Percentiles rank a stretch among this genome's conserved stretches.
Conservation (phyloP, 176 grass and related monocot genomes). For the Aegilops umbellulata region DNA sequence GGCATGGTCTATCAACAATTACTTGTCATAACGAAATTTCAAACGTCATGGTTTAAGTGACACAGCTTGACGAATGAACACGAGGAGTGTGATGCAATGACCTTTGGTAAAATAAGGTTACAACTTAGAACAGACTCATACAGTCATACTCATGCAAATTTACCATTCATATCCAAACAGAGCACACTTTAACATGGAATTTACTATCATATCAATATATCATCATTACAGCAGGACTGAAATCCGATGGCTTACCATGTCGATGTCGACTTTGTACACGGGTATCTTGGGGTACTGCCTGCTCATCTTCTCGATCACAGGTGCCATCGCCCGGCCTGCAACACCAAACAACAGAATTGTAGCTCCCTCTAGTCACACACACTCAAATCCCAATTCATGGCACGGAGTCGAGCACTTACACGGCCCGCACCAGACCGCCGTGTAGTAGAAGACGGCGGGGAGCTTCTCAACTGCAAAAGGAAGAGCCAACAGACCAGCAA, state of each 20-base stretch:
- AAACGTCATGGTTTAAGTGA: not conserved
- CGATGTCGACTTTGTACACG: conserved; percentile 44
- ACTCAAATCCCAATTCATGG: too few relatives aligned
- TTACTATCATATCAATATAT: too few relatives aligned
- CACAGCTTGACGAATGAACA: not conserved
- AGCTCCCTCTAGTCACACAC: not conserved
- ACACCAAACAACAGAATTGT: not conserved
- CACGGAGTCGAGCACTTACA: conserved; percentile 34
- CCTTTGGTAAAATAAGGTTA: not conserved
- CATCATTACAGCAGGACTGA: not conserved
- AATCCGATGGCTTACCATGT: conserved; percentile 9
- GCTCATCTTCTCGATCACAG: conserved; percentile 34
- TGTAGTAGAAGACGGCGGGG: conserved; percentile 60
- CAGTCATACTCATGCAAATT: not conserved
- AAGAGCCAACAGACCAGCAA: not conserved
- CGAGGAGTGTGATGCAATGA: not conserved
- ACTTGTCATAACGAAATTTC: not conserved
- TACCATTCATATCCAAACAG: not conserved
- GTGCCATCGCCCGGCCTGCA: conserved; percentile 37
- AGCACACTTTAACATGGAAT: not conserved
- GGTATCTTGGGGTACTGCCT: conserved; percentile 38
- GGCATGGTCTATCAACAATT: not conserved
- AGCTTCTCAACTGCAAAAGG: conserved; percentile 46
- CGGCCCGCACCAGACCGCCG: conserved; percentile 54
- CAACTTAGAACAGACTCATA: too few relatives aligned